phyloP scores from a whole-genome alignment of 2,329 filamentous ascomycete species.

The Sporothrix dimorphospora region DNA sequence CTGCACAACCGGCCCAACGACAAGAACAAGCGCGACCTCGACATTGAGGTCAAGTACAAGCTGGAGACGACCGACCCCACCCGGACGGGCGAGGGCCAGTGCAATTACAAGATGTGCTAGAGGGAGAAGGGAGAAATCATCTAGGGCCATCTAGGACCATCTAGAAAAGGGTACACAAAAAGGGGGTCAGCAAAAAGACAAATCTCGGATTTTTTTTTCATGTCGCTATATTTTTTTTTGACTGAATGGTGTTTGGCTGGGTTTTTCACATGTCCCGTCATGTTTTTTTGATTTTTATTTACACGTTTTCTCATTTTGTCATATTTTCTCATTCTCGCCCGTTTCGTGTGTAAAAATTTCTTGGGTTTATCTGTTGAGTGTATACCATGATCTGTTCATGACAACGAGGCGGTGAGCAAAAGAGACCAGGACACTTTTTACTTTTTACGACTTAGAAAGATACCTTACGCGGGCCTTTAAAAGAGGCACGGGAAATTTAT shows the following conservation, averaged over 20 bases:
- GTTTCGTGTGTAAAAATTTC: neutral
- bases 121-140: neutral
- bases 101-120: constrained; percentile 80
- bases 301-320: neutral
- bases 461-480: neutral
- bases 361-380: neutral
- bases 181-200: neutral
- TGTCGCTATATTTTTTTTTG: neutral
- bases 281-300: neutral
- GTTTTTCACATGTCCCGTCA: constrained; percentile 9
- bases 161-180: neutral
- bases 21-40: constrained; percentile 92
- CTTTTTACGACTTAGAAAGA: constrained; percentile 8
- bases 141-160: neutral
- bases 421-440: neutral
- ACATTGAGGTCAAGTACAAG: constrained; percentile 84
- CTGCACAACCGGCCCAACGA: constrained; percentile 86
- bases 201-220: neutral
- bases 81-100: constrained; percentile 68
- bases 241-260: constrained; percentile 21
- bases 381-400: neutral
- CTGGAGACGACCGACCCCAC: constrained; percentile 75
- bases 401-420: neutral
- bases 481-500: neutral
- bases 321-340: too few relatives aligned